Evolutionary conservation across 495 filamentous ascomycete genomes (phyloP).

Genomic region (Emericellopsis terricola): DNA sequence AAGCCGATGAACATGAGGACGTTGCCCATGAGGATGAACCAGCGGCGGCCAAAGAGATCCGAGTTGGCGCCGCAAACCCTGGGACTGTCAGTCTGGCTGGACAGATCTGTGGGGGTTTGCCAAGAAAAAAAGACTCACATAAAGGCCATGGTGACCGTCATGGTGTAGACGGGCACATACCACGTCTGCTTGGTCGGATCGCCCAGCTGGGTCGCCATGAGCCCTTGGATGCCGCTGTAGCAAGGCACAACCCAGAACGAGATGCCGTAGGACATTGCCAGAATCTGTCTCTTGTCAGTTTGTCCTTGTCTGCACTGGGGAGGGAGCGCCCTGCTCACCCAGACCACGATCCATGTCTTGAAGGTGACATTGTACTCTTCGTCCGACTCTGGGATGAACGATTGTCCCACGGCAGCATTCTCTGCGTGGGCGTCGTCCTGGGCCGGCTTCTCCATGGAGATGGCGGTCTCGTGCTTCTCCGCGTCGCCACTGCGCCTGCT

Average conservation of each 20-base stretch:
- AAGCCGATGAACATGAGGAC: conserved; percentile 34
- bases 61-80: neutral
- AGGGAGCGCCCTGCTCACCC: neutral
- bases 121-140: conserved; percentile 3
- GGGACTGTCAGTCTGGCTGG: neutral
- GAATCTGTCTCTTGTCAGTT: conserved; percentile 4
- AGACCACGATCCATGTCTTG: conserved; percentile 3
- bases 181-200: conserved; percentile 7
- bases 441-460: too few species aligned
- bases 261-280: conserved; percentile 14
- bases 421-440: too few species aligned
- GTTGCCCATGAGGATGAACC: conserved; percentile 40
- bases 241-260: conserved; percentile 17
- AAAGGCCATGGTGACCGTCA: conserved; percentile 11
- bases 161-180: conserved; percentile 12
- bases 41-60: conserved; percentile 30
- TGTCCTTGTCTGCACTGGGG: neutral
- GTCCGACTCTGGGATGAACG: conserved; percentile 1
- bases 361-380: conserved; percentile 3
- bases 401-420: neutral
- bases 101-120: too few species aligned
- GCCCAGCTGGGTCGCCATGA: conserved; percentile 12
- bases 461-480: too few species aligned
- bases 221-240: conserved; percentile 7
- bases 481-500: too few species aligned